Evolutionary conservation across 108 stramenopile genomes (phyloP).

Genomic region (Epipyxis sp.): DNA sequence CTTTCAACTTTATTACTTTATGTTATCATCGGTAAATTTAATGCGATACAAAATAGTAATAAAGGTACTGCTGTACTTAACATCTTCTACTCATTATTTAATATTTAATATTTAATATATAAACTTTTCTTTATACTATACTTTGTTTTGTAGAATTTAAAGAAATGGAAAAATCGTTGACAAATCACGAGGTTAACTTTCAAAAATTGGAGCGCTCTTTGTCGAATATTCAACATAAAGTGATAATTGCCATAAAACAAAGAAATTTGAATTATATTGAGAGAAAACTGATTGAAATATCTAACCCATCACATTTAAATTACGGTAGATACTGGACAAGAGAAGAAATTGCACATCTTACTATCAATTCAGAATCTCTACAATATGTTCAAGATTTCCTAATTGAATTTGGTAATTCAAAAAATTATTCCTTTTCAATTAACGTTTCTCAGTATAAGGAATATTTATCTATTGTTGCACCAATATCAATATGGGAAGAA

Average conservation of each 20-base stretch:
- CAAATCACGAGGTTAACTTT: too few species aligned
- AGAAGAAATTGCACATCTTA: background rate
- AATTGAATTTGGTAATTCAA: background rate
- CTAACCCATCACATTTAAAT: background rate
- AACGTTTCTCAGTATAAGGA: background rate
- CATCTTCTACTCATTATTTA: too few species aligned
- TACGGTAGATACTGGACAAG: constrained; percentile 25
- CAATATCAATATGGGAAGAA: background rate
- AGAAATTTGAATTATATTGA: constrained; percentile 1
- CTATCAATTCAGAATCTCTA: background rate
- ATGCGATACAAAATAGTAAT: too few species aligned
- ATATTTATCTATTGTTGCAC: background rate
- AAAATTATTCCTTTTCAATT: too few species aligned
- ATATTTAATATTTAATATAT: too few species aligned
- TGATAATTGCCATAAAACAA: constrained; percentile 6
- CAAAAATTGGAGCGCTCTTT: too few species aligned
- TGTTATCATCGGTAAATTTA: too few species aligned
- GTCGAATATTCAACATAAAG: background rate
- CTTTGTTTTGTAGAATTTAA: too few species aligned
- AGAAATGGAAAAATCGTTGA: too few species aligned
- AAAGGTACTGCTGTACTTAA: too few species aligned
- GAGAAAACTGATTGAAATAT: constrained; percentile 26
- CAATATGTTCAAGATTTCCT: background rate
- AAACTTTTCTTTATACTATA: too few species aligned
- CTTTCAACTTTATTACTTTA: too few species aligned